Evolutionary conservation across 805 yeast species (phyloP), one percentile per base, ranked within the genome.

Genomic region (Suhomyces xylopsoci): DNA sequence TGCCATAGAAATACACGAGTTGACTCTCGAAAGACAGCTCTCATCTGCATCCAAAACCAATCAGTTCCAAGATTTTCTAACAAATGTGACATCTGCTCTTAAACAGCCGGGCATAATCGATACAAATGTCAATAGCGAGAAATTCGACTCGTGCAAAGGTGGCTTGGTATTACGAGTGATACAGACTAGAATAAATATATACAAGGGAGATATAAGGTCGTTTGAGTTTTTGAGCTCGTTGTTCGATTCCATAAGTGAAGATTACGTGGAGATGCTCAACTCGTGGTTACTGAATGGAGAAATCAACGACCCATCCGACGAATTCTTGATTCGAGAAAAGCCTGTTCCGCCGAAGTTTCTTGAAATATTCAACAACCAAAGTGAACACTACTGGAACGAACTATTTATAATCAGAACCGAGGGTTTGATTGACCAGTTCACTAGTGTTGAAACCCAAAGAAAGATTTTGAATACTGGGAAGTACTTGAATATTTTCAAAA

Each of bases 391-490:
- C 58, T 88, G 93, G 92, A 82, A 84, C 45, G 85, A 86, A 49
- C 83, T 89, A 54, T 94, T 81, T 65, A 79, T 88, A 5, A 76
- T 91, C 15, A 77, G 92, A 47, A 80, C 80, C 47, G 96, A 89
- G 61, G 96, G 93, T 0, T 62, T 91, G 36, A 83, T 93, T 4
- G 77, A 79, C 51, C 90, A 85, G 56, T 82, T 93, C 54, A 69
- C 74, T 6, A 68, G 75, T 38, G 73, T 71, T 24, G 80, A 76
- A 2, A 64, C 84, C 6, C 87, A 87, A 58, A 77, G 78, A 47
- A 86, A 87, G 66, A 78, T 93, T 0, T 71, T 93, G 22, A 73
- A 84, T 48, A 89, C 97, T 0, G 99, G 99, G 1, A 92, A 90
- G 67, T 85, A 85, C 59, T 71, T 91, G 51, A 88, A 90, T 61